Conservation (phyloP, 352 stramenopile genomes). For the Pythium plurisporium region DNA sequence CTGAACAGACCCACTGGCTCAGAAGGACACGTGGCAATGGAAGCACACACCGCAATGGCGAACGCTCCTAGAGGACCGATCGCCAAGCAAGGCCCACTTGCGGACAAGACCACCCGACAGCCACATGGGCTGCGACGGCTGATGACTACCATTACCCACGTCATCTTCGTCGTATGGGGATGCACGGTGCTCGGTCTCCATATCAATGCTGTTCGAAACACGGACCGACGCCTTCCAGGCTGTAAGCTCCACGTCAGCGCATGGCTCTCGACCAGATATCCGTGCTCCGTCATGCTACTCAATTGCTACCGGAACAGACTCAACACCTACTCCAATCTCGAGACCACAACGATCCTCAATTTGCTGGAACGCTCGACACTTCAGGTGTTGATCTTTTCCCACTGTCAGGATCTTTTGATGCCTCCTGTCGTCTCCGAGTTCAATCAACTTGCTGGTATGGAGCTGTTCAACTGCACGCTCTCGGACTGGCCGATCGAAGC, state of each 20-base stretch:
- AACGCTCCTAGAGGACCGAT: too few relatives aligned
- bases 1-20: too few relatives aligned
- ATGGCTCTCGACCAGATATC: neutral
- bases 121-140: too few relatives aligned
- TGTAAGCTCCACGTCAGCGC: constrained; percentile 10
- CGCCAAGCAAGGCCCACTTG: neutral
- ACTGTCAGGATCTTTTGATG: constrained; percentile 13
- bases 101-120: too few relatives aligned
- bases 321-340: neutral
- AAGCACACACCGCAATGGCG: too few relatives aligned
- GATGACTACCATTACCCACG: too few relatives aligned
- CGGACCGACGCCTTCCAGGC: neutral
- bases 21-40: neutral
- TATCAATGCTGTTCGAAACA: neutral
- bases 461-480: constrained; percentile 16
- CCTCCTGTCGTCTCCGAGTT: constrained; percentile 9
- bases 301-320: constrained; percentile 7
- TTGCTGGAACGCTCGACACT: constrained; percentile 8
- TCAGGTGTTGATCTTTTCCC: constrained; percentile 11
- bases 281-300: constrained; percentile 18
- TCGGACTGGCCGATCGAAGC: constrained; percentile 6
- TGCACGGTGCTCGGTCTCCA: constrained; percentile 2
- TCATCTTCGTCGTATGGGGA: constrained; percentile 1
- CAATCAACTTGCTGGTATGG: constrained; percentile 1
- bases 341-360: neutral